A percentile compares a stretch with the other conserved stretches of the same genome.
Conservation (phyloP, 106 monocot genomes). For the Vanilla planifolia region DNA sequence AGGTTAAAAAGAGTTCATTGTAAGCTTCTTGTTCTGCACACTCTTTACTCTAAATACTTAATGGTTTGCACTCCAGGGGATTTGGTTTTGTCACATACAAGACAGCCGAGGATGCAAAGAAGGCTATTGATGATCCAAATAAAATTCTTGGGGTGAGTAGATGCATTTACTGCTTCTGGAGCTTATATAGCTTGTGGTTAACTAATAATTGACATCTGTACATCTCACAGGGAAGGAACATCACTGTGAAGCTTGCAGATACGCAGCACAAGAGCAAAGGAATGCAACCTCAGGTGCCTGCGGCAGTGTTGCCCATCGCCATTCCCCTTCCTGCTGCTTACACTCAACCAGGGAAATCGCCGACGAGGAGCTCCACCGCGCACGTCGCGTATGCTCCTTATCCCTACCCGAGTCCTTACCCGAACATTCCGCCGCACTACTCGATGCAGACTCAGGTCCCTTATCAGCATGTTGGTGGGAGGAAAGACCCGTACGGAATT, state of each 20-base stretch:
- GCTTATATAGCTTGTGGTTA: not conserved
- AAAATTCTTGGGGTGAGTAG: constrained; percentile 38
- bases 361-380: not conserved
- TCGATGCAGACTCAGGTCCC: constrained; percentile 4
- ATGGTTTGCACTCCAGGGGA: constrained; percentile 20
- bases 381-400: constrained; percentile 23
- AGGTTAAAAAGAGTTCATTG: constrained; percentile 14
- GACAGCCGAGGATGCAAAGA: constrained; percentile 42
- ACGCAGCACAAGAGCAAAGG: constrained; percentile 21
- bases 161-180: not conserved
- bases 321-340: constrained; percentile 19
- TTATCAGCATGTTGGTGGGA: constrained; percentile 5
- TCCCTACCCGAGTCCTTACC: constrained; percentile 10
- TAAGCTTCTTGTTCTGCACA: not conserved
- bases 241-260: constrained; percentile 43
- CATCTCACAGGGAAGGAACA: constrained; percentile 29
- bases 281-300: constrained; percentile 23
- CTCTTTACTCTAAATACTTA: not conserved
- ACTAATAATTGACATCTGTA: not conserved
- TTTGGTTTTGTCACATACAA: constrained; percentile 59
- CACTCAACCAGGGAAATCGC: constrained; percentile 17
- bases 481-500: constrained; percentile 19
- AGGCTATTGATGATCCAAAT: constrained; percentile 45
- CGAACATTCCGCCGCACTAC: constrained; percentile 13
- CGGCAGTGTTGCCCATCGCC: constrained; percentile 21